Base-by-base conservation (phyloP, 352 stramenopile genomes). In the Pythium sp. region DNA sequence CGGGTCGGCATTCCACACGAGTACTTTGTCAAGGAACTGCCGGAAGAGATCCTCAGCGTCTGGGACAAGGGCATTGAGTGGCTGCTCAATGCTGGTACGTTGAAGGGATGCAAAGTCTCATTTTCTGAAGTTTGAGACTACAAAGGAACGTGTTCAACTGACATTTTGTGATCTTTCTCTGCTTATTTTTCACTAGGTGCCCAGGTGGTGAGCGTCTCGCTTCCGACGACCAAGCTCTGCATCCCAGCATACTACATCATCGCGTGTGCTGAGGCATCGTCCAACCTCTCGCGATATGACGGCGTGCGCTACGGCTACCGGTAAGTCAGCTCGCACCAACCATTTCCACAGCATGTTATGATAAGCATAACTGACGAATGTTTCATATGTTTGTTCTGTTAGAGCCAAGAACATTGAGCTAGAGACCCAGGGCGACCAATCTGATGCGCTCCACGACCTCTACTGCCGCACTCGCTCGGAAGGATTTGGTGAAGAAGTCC, bases 161-260 rank as follows among this genome's bases (percentile, higher is more conserved):
- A 47, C 41, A 47, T 5, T 47, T 4, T 6, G 14, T 32, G 5
- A 26, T 26, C 24, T 47, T 14, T 47, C 12, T n/a, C 5, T 20
- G 5, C 41, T n/a, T 20, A 20, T 6, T 15, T 59, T 57, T 63
- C 22, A n/a, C 20, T 51, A 82, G 79, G 84, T 51, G 88, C 85
- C 26, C 81, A 92, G 64, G 80, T 94, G n/a, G 81, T 94, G 46
- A 83, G 74, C 46, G 73, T 93, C 3, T 94, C 86, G 9, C 71
- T 96, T 18, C 86, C 86, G 2, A 91, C 84, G 18, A 94, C 76
- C 26, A 96, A 86, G 81, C 78, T 92, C 28, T 96, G 92, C 28
- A 91, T 99, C 47, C 89, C 97, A 41, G 90, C 97, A 1, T 99
- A 99, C 74, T 99, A 99, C 73, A 98, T 99, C n/a, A 76, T 99